Evolutionary conservation across 1,284 basidiomycete species (phyloP), one percentile per base, ranked within the genome.

Genomic region (Ceratobasidium sp.): DNA sequence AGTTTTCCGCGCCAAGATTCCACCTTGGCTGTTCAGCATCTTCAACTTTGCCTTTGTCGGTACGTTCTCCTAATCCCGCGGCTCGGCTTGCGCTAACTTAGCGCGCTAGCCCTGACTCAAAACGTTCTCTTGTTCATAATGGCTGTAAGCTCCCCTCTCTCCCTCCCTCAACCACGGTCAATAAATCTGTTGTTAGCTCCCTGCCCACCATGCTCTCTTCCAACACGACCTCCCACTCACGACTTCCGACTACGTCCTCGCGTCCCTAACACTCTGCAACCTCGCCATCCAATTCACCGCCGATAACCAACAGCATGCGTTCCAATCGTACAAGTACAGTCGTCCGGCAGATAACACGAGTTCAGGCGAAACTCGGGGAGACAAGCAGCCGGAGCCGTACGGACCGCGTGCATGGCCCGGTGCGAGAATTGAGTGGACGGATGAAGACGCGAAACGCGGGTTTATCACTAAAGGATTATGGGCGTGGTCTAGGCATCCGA

Each of bases 401-500:
- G 71, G 71, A n/a, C 46, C 71, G 5, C 41, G 88, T 50, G 90
- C 93, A 3, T 94, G 94, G 93, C 85, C 86, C 7, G 90, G 90
- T 18, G 89, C 92, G 33, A 86, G 88, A 55, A 86, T 92, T 66
- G 80, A 87, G 69, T 94, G 90, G 90, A 90, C 89, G 0, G 86
- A 89, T 35, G 88, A 88, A 18, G 94, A 96, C 82, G 89, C 88
- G 5, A 87, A 92, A 80, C 88, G 96, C 6, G 97, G 97, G 0
- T 98, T 98, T 83, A 86, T 93, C 33, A 96, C 95, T 0, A 88
- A 88, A 16, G 96, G 96, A 0, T 85, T 98, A 12, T 98, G 94
- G 94, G 89, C 90, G 1, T 96, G 91, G 87, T 91, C 90, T 2
- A 88, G 97, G 20, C 97, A 99, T 84, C 96, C 97, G 23, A 98